Percentiles rank a stretch among this genome's conserved stretches.
Conservation (phyloP, 495 filamentous ascomycete genomes). For the Aspergillus bridgeri region DNA sequence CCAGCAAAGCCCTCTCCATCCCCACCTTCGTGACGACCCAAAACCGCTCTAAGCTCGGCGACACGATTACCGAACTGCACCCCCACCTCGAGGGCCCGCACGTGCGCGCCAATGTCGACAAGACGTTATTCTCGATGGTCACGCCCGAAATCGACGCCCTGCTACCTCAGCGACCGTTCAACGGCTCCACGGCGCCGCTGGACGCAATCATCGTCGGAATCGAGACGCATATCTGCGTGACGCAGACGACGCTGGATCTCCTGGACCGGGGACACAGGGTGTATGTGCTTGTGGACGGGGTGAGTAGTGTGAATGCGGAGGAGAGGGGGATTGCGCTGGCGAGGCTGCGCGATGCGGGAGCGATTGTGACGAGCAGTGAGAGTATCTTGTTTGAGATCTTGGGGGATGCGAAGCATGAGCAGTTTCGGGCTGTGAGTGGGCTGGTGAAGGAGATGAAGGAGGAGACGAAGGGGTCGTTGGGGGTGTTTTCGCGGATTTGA, state of each 20-base stretch:
- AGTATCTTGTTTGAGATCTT: constrained; percentile 89
- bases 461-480: constrained; percentile 61
- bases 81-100: constrained; percentile 33
- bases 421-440: constrained; percentile 65
- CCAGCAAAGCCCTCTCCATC: constrained; percentile 61
- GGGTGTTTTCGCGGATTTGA: constrained; percentile 67
- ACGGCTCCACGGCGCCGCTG: constrained; percentile 8
- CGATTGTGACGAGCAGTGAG: constrained; percentile 82
- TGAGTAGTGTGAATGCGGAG: constrained; percentile 77
- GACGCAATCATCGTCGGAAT: constrained; percentile 67
- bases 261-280: constrained; percentile 71
- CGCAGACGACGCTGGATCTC: constrained; percentile 85
- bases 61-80: constrained; percentile 67
- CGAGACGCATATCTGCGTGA: constrained; percentile 91
- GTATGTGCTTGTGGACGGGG: constrained; percentile 87
- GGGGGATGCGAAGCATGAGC: constrained; percentile 73
- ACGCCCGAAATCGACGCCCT: constrained; percentile 41
- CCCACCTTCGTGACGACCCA: constrained; percentile 87
- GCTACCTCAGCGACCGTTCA: constrained; percentile 18
- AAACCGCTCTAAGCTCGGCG: constrained; percentile 68
- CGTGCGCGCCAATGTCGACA: constrained; percentile 64
- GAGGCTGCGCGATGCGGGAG: constrained; percentile 71
- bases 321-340: constrained; percentile 78
- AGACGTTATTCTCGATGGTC: constrained; percentile 88
- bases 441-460: constrained; percentile 75